Conservation (phyloP, 345 rosid genomes). For the Schrenkiella parvula region DNA sequence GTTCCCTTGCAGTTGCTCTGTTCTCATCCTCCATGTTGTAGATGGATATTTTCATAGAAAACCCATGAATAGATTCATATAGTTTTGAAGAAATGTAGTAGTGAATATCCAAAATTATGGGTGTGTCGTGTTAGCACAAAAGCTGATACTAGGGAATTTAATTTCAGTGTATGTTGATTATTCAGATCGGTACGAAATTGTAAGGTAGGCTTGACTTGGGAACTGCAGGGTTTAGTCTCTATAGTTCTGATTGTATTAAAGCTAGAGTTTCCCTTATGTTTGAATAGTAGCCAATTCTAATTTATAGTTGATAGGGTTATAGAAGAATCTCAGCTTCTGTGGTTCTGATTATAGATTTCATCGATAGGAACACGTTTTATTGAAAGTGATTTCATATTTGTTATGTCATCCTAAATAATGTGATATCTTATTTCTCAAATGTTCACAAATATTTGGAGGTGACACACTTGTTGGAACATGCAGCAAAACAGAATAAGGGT, state of each 20-base stretch:
- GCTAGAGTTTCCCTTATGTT: neutral
- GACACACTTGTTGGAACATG: conserved; percentile 29
- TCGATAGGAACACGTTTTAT: neutral
- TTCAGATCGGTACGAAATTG: neutral
- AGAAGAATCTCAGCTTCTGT: neutral
- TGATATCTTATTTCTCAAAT: neutral
- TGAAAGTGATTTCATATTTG: neutral
- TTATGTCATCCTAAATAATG: neutral
- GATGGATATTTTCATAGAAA: neutral
- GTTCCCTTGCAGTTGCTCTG: neutral
- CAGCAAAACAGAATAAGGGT: conserved; percentile 61
- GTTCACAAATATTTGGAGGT: neutral
- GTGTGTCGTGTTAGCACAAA: neutral
- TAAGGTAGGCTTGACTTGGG: neutral
- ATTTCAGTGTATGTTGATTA: neutral
- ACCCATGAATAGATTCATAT: neutral
- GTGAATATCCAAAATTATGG: neutral
- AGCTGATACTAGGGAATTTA: neutral
- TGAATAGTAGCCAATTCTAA: neutral
- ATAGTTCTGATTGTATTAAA: neutral
- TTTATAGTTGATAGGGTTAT: neutral
- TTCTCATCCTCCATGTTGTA: neutral
- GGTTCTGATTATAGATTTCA: neutral
- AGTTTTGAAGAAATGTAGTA: neutral
- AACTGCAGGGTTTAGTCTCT: neutral